Evolutionary conservation across 192 early-diverging fungal species (phyloP), one percentile per base, ranked within the genome.

Genomic region (Kappamyces sp.): DNA sequence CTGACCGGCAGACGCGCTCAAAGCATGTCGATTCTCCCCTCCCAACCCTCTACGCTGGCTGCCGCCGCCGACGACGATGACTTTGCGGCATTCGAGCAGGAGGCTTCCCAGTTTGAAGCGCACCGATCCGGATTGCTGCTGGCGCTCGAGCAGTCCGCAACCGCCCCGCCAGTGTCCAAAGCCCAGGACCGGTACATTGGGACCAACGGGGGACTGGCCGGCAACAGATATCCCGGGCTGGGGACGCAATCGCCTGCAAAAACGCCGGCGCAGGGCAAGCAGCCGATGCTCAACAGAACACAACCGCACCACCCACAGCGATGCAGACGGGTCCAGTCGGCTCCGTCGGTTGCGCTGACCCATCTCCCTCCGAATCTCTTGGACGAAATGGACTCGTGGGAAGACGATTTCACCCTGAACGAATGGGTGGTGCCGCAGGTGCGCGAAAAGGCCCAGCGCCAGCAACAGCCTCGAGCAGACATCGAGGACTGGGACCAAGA

Each of bases 401-500:
- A 23, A 4, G 55, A 57, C 41, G 23, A 15, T 13, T 6, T 41
- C 41, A 34, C 13, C 33, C 15, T 34, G 33, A 35, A 57, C 47
- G 55, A 57, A 5, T 57, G 13, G 13, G 31, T 57, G 5, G 55
- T 57, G 5, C 55, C 55, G 2, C 4, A 9, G 7, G 39, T 57
- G 38, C 12, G 34, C 42, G 40, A 34, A 41, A 15, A 57, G 47
- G 55, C 55, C 7, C n/a, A 41, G 23, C 42, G 12, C 5, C 6
- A 15, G 47, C 34, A 7, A 6, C 5, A 41, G 5, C 4, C n/a
- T 6, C 42, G 33, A 6, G 8, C 55, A 8, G 3, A 15, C 34
- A 44, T 57, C 0, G 55, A 57, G 41, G 15, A 37, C 8, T 57
- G 55, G 55, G 55, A 57, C 47, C 13, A 41, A 32, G 55, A 57